Base-by-base conservation (phyloP, 441 rosid genomes). In the Arabidopsis lyrata region DNA sequence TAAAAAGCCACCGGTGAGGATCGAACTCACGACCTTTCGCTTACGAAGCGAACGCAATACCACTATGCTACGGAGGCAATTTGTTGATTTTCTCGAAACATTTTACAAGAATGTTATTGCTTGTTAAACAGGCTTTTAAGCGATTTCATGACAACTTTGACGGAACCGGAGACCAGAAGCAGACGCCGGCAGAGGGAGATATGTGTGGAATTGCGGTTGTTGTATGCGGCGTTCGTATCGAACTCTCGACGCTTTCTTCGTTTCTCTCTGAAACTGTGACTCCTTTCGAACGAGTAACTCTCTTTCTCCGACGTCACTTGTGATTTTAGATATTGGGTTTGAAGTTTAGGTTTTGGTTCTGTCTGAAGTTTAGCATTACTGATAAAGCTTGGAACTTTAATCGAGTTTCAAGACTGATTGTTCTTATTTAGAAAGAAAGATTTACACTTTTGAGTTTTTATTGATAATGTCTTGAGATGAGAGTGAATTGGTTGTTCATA, bases 31-130 rank as follows among this genome's bases (percentile, higher is more conserved):
- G 95, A 83, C 93, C 98, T 91, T 90, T 93, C 95, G 88, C 96
- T 93, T 91, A 93, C 97, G 92, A 90, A 93, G 98, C 90, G 95
- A 93, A 93, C 95, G 92, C 98, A 93, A 88, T 93, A 88, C 98
- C 98, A 93, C 68, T 64, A 64, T 64, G 56, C 68, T 64, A 64
- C 68, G 68, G 68, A 64, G 68, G 56, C 68, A 5, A 15, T 47
- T 47, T 47, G 22, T 7, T 47, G 6, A 29, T 29, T 29, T 29
- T 29, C 4, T 29, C 4, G 1, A 29, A 29, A 4, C 31, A 29
- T 29, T 29, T 29, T 29, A 4, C 1, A 29, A 29, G 31, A 29
- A 29, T 4, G 27, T 24, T 24, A 24, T 24, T 24, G 3, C 27
- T 24, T 24, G 27, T 24, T 24, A 24, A 24, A 24, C 27, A 24